Base-by-base conservation (phyloP, 306 rosid genomes). In the Trifolium pratense region DNA sequence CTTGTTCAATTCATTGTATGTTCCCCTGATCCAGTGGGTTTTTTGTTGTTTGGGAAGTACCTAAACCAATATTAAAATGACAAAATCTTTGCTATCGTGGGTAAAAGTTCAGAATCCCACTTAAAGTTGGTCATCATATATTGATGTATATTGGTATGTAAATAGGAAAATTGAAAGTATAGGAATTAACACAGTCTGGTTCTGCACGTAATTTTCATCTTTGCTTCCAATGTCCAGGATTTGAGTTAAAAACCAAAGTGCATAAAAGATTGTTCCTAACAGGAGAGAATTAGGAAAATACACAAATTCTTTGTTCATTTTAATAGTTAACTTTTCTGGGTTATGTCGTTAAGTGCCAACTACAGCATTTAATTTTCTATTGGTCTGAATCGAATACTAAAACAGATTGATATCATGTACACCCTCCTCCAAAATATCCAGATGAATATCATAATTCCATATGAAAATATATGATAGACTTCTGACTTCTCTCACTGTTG, bases 401-500 rank as follows among this genome's bases (percentile, higher is more conserved):
- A 65, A 64, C 42, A 68, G 29, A 57, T 14, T 16, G 46, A 18
- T 56, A 11, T 60, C 55, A 43, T 69, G 32, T 36, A 48, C 68
- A 17, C 57, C 57, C 36, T 17, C 39, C 23, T 29, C 3, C 5
- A 34, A 75, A 75, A 75, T 5, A 36, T 1, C 49, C 3, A 68
- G 15, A 52, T 29, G 56, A 36, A 36, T 61, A 49, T 73, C 49
- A 20, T 40, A 53, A 32, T 42, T 78, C 48, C 17, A 16, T 21
- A 51, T 18, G 75, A 78, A 71, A 79, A 66, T 63, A 31, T 68
- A 2, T 56, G 20, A 71, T 25, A 23, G 49, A 61, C 39, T 78
- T 81, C 76, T 59, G 42, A 72, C 70, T 43, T 31, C n/a, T 72
- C 78, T 84, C 53, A 66, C 73, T 71, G 43, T 53, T 83, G 77